These are phyloP conservation scores for Xylogone sp. DNA, from an alignment of 2,329 filamentous ascomycete genomes.

Conservation along the genomic window DNA sequence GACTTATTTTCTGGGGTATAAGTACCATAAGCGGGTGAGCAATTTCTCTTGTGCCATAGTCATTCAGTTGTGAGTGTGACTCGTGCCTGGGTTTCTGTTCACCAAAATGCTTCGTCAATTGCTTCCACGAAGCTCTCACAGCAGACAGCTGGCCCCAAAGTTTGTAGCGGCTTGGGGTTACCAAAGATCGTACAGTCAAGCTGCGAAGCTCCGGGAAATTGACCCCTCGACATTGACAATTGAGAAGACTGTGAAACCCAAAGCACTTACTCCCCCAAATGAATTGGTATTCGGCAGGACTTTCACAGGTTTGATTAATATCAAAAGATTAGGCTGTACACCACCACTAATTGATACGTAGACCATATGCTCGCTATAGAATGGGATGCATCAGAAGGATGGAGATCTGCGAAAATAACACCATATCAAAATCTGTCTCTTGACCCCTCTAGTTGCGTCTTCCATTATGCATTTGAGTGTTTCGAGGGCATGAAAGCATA, in stretches of 20 bases:
- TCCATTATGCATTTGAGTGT: slow-evolving; percentile 97
- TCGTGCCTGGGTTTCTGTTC: slow-evolving; percentile 5
- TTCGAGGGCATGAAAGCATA: slow-evolving; percentile 99
- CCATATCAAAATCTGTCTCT: slow-evolving; percentile 97
- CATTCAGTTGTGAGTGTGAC: not conserved
- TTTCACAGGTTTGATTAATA: slow-evolving; percentile 69
- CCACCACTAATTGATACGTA: slow-evolving; percentile 31
- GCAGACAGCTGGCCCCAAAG: slow-evolving; percentile 27
- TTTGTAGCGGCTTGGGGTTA: slow-evolving; percentile 30
- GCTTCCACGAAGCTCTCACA: slow-evolving; percentile 36
- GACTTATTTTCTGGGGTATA: not conserved
- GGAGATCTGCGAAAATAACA: slow-evolving; percentile 76
- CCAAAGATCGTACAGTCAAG: slow-evolving; percentile 46
- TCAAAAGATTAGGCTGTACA: not conserved
- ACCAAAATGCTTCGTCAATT: slow-evolving; percentile 44
- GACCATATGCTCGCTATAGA: slow-evolving; percentile 97
- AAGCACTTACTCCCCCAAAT: slow-evolving; percentile 67
- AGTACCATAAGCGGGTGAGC: not conserved
- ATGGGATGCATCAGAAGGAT: slow-evolving; percentile 75
- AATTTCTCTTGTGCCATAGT: not conserved
- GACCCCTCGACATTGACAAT: slow-evolving; percentile 75
- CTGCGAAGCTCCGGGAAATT: slow-evolving; percentile 57
- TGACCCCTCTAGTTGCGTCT: slow-evolving; percentile 92
- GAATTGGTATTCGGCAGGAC: slow-evolving; percentile 85
- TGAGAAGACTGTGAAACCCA: slow-evolving; percentile 71